Percentiles rank a stretch among this genome's conserved stretches.
Evolutionary conservation across 345 rosid species (phyloP).

Genomic region (Arabidopsis arenosa): DNA sequence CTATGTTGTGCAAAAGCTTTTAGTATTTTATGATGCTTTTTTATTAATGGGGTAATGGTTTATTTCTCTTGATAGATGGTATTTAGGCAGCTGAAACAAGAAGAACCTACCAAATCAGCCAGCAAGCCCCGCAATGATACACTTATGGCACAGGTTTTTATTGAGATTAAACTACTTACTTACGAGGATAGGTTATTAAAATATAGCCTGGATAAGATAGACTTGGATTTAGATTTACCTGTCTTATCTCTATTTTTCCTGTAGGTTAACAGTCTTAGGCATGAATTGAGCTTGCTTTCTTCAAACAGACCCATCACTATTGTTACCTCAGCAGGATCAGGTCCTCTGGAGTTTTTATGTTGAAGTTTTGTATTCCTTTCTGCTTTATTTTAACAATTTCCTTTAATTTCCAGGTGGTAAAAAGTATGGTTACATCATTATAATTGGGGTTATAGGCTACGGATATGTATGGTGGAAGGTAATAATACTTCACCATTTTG

Average conservation of each 20-base stretch:
- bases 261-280: slow-evolving; percentile 76
- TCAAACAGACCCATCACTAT: slow-evolving; percentile 72
- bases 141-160: slow-evolving; percentile 81
- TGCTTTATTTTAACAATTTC: slow-evolving; percentile 10
- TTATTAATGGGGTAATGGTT: slow-evolving; percentile 26
- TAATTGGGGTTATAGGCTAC: slow-evolving; percentile 45
- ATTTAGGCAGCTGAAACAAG: slow-evolving; percentile 60
- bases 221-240: slow-evolving; percentile 16
- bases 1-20: not conserved
- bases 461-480: slow-evolving; percentile 52
- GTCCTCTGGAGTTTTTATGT: slow-evolving; percentile 40
- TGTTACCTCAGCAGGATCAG: slow-evolving; percentile 71
- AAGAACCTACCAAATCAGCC: slow-evolving; percentile 57
- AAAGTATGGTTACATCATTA: slow-evolving; percentile 42
- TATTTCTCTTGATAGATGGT: slow-evolving; percentile 53
- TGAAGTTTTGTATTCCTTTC: slow-evolving; percentile 7
- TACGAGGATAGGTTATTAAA: not conserved
- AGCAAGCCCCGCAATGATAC: slow-evolving; percentile 66
- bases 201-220: not conserved
- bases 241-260: slow-evolving; percentile 30
- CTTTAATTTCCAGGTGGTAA: slow-evolving; percentile 35
- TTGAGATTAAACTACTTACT: slow-evolving; percentile 3
- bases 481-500: slow-evolving; percentile 10
- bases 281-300: slow-evolving; percentile 68
- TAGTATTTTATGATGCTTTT: slow-evolving; percentile 10